A percentile compares a stretch with the other conserved stretches of the same genome.
phyloP scores from a whole-genome alignment of 371 early-diverging fungal genomes.

The Rhizomucor miehei region DNA sequence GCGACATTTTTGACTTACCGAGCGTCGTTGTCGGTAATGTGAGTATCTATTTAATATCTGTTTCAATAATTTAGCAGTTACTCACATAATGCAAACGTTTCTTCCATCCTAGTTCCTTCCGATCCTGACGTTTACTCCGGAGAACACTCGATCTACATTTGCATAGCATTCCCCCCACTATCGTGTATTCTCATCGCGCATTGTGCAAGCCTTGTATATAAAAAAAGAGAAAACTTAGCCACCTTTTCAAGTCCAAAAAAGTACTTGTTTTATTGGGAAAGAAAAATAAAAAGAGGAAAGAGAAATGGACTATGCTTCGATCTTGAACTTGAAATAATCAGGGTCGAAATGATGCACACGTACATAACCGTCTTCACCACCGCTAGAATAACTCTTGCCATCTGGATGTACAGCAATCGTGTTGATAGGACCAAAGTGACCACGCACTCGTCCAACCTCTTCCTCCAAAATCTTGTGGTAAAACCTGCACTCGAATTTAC shows the following conservation, averaged over 20 bases:
- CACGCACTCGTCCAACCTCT: constrained; percentile 97
- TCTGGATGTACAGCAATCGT: constrained; percentile 97
- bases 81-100: neutral
- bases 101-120: constrained; percentile 4
- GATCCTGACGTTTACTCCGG: neutral
- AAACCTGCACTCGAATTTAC: constrained; percentile 99
- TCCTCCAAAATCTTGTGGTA: constrained; percentile 97
- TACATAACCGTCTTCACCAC: constrained; percentile 98
- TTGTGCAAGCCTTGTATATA: too few relatives aligned
- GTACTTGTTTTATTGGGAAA: too few relatives aligned
- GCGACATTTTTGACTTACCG: constrained; percentile 91
- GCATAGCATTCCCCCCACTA: too few relatives aligned
- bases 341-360: constrained; percentile 95
- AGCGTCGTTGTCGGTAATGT: constrained; percentile 79
- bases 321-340: constrained; percentile 94
- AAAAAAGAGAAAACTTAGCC: too few relatives aligned
- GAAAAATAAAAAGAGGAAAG: neutral
- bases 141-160: neutral
- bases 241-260: too few relatives aligned
- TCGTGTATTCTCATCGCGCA: too few relatives aligned
- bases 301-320: constrained; percentile 43
- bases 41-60: constrained; percentile 4
- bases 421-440: constrained; percentile 99
- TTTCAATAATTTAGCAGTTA: neutral
- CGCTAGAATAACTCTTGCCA: constrained; percentile 92